Evolutionary conservation across 78 protist species (phyloP).

Genomic region (Dictyostelium discoideum): dicty_2.7 NC_007089.4:1653501-1654000

Average conservation of each 20-base stretch:
- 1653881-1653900: not conserved
- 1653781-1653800: not conserved
- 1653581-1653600: conserved; percentile 60
- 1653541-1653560: not conserved
- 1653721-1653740: conserved; percentile 64
- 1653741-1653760: conserved; percentile 56
- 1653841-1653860: conserved; percentile 67
- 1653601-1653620: conserved; percentile 18
- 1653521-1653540: conserved; percentile 58
- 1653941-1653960: not conserved
- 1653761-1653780: conserved; percentile 6
- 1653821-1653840: conserved; percentile 17
- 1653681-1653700: conserved; percentile 60
- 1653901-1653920: too few species aligned
- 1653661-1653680: conserved; percentile 58
- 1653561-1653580: conserved; percentile 15
- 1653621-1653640: conserved; percentile 59
- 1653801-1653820: not conserved
- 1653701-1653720: not conserved
- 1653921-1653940: too few species aligned
- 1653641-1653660: conserved; percentile 34
- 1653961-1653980: not conserved
- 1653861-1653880: conserved; percentile 3
- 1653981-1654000: too few species aligned
- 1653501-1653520: conserved; percentile 46